Base-by-base conservation (phyloP, 495 filamentous ascomycete species). In the Neurospora tetraspora region DNA sequence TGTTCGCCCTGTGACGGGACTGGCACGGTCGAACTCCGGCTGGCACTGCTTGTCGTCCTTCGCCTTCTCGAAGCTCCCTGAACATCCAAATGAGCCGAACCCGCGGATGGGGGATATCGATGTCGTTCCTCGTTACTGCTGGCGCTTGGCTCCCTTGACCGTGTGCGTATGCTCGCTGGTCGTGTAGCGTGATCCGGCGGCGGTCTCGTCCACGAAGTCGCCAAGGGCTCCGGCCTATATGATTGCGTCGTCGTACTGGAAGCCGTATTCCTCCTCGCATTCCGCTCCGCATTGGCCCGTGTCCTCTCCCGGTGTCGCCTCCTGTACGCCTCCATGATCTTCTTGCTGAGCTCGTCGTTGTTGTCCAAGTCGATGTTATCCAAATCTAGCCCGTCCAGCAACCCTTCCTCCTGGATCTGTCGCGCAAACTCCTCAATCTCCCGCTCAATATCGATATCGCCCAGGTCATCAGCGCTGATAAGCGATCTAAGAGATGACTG, bases 381-480 rank as follows among this genome's bases (percentile, higher is more conserved):
- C 70, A 96, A 82, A 77, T 97, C 93, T 69, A 97, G 88, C 39
- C 93, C 93, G 74, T 97, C 92, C 70, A 97, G 79, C 69, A 97
- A 79, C 0, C 94, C 94, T 75, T 97, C 94, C 75, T 95, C 93
- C 74, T 94, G 88, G 69, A 97, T 97, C 80, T 96, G 92, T 45
- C 91, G 86, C 74, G 95, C 83, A 73, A 97, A 97, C 78, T 96
- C 94, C 77, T 95, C 93, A 72, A 86, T 84, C 75, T 86, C 85
- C 45, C 80, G 74, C 79, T 96, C 90, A 77, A 96, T 86, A 71
- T 94, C 93, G 65, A 84, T 82, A 23, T 86, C 85, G 77, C 91
- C 92, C n/a, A 91, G 79, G 74, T 94, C 92, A 1, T 91, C 91
- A 14, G 89, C 82, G 74, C 91, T 93, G 71, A 97, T 85, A 74